These are phyloP conservation scores for Pythium rishiriense DNA, from an alignment of 352 stramenopile genomes.

Conservation along the genomic window DNA sequence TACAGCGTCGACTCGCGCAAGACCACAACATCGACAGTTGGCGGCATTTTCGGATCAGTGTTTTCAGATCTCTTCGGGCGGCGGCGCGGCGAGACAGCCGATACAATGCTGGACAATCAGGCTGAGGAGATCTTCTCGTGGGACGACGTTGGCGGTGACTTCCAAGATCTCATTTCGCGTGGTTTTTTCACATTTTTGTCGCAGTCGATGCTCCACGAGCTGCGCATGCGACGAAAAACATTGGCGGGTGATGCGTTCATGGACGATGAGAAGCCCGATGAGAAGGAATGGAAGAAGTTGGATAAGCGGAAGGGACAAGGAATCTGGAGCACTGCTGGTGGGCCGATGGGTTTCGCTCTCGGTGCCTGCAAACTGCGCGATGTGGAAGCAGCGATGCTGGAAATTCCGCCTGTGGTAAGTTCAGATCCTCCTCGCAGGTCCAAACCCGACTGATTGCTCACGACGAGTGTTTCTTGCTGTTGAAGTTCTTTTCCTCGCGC, in stretches of 20 bases:
- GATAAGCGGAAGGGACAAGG: slow-evolving; percentile 50
- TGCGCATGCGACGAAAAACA: slow-evolving; percentile 37
- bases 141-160: slow-evolving; percentile 65
- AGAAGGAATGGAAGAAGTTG: slow-evolving; percentile 33
- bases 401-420: slow-evolving; percentile 45
- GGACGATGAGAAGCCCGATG: slow-evolving; percentile 26
- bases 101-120: slow-evolving; percentile 43
- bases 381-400: slow-evolving; percentile 72
- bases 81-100: slow-evolving; percentile 52
- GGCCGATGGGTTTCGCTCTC: slow-evolving; percentile 54
- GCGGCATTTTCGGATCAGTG: slow-evolving; percentile 55
- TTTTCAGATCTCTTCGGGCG: slow-evolving; percentile 75
- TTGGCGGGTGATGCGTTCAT: slow-evolving; percentile 14
- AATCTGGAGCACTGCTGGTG: slow-evolving; percentile 66
- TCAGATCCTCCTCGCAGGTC: no score
- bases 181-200: slow-evolving; percentile 69
- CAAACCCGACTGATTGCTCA: background rate
- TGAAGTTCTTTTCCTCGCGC: slow-evolving; percentile 60
- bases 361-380: slow-evolving; percentile 59
- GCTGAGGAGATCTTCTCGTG: slow-evolving; percentile 59
- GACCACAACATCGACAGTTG: slow-evolving; percentile 23
- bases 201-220: slow-evolving; percentile 41
- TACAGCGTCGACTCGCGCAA: slow-evolving; percentile 60
- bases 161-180: slow-evolving; percentile 57
- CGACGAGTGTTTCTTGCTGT: background rate